Conservation (phyloP, 495 filamentous ascomycete species). For the Xylaria castorea region DNA sequence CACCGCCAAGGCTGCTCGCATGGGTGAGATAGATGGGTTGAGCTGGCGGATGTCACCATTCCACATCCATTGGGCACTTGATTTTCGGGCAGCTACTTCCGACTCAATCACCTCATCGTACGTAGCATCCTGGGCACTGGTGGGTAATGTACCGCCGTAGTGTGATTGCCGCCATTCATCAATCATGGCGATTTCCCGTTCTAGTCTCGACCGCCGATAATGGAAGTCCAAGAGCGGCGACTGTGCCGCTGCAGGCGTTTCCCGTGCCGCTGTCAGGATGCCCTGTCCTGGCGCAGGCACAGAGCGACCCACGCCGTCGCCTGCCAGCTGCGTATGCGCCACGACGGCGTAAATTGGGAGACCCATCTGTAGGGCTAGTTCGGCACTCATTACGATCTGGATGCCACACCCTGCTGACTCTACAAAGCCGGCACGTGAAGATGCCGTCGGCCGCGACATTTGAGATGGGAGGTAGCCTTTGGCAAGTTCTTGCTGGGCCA, state of each 20-base stretch:
- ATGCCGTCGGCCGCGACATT: slow-evolving; percentile 87
- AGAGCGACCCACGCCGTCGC: slow-evolving; percentile 66
- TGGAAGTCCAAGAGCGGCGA: slow-evolving; percentile 85
- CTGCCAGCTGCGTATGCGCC: slow-evolving; percentile 84
- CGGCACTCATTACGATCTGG: slow-evolving; percentile 84
- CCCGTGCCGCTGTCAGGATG: slow-evolving; percentile 83
- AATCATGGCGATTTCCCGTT: slow-evolving; percentile 78
- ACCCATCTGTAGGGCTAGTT: slow-evolving; percentile 69
- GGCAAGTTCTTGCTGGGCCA: slow-evolving; percentile 82
- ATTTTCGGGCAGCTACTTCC: slow-evolving; percentile 79
- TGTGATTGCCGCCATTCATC: slow-evolving; percentile 89
- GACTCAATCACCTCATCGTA: slow-evolving; percentile 76
- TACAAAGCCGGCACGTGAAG: slow-evolving; percentile 87
- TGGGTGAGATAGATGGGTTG: slow-evolving; percentile 79
- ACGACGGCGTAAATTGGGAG: slow-evolving; percentile 87
- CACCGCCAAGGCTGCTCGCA: slow-evolving; percentile 81
- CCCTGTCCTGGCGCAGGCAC: slow-evolving; percentile 86
- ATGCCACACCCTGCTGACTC: slow-evolving; percentile 90
- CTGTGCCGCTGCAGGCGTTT: slow-evolving; percentile 77
- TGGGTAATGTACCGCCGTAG: slow-evolving; percentile 63
- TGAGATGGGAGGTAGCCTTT: slow-evolving; percentile 83
- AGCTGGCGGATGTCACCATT: slow-evolving; percentile 90
- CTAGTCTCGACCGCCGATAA: slow-evolving; percentile 81
- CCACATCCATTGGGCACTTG: slow-evolving; percentile 76
- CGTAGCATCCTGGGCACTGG: slow-evolving; percentile 56